These are phyloP conservation scores for Pseudomonodictys pantanalensis DNA, from an alignment of 495 filamentous ascomycete species.

Conservation along the genomic window DNA sequence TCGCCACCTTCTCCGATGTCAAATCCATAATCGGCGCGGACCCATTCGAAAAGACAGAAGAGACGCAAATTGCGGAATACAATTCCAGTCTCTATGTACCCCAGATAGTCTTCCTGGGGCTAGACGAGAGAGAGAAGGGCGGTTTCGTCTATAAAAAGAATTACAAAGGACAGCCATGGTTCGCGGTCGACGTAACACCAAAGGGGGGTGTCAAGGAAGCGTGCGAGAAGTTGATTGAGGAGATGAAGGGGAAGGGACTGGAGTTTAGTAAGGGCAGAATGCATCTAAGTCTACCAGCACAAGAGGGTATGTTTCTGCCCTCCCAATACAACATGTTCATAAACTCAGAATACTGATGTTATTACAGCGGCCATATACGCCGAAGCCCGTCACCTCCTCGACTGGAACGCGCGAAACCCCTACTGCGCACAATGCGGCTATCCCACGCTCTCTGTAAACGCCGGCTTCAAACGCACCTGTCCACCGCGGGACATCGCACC, in stretches of 20 bases:
- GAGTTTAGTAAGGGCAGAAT: slow-evolving; percentile 60
- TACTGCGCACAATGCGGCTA: slow-evolving; percentile 89
- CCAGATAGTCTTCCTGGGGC: slow-evolving; percentile 77
- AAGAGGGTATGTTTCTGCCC: slow-evolving; percentile 53
- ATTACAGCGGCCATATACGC: slow-evolving; percentile 78
- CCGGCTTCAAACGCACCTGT: slow-evolving; percentile 86
- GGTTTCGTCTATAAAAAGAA: slow-evolving; percentile 51
- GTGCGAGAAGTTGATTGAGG: slow-evolving; percentile 51
- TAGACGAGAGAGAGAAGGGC: slow-evolving; percentile 63
- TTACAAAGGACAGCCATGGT: slow-evolving; percentile 77
- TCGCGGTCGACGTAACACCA: slow-evolving; percentile 85
- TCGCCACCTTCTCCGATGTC: slow-evolving; percentile 61
- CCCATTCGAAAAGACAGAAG: slow-evolving; percentile 69
- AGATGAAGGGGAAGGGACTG: slow-evolving; percentile 57
- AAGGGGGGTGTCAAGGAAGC: slow-evolving; percentile 55
- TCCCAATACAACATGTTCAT: not conserved
- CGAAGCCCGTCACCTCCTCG: slow-evolving; percentile 81
- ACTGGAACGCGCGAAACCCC: slow-evolving; percentile 92
- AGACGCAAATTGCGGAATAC: slow-evolving; percentile 66
- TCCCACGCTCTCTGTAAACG: slow-evolving; percentile 79
- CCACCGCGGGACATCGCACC: slow-evolving; percentile 76
- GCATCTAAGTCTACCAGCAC: slow-evolving; percentile 55
- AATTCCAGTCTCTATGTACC: slow-evolving; percentile 68
- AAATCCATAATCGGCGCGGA: slow-evolving; percentile 65
- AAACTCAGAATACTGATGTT: slow-evolving; percentile 15